phyloP scores from a whole-genome alignment of 2,329 filamentous ascomycete genomes.

The Xylaria sp. region DNA sequence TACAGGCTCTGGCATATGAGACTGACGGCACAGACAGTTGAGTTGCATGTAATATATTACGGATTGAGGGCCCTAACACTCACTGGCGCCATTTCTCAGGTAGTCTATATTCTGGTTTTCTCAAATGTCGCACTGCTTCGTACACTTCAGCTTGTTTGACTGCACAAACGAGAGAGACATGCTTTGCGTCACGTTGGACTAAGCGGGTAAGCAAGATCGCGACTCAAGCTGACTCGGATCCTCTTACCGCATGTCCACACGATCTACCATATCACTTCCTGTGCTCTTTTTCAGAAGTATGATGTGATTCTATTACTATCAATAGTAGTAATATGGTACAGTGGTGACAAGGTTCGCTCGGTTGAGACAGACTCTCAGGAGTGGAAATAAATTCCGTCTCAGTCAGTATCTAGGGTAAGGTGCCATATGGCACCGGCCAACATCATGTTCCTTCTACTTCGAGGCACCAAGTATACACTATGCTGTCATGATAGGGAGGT shows the following conservation, averaged over 20 bases:
- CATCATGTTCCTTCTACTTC: not conserved
- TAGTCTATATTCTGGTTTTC: no score
- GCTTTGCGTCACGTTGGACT: slow-evolving; percentile 25
- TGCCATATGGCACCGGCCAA: not conserved
- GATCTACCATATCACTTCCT: not conserved
- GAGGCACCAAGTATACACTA: slow-evolving; percentile 1
- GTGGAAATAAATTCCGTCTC: not conserved
- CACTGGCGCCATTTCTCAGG: no score
- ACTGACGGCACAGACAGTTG: not conserved
- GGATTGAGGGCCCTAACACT: not conserved
- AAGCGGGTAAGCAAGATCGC: slow-evolving; percentile 9
- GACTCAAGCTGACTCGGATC: slow-evolving; percentile 11
- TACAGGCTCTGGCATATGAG: not conserved
- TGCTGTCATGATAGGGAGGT: not conserved
- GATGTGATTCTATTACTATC: slow-evolving; percentile 6
- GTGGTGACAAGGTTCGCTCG: not conserved
- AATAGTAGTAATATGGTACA: slow-evolving; percentile 4
- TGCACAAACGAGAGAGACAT: slow-evolving; percentile 15
- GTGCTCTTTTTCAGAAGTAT: not conserved
- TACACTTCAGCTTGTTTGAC: slow-evolving; percentile 14
- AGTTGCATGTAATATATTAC: not conserved
- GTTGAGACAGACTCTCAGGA: not conserved
- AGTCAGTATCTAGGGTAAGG: not conserved
- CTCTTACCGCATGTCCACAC: slow-evolving; percentile 4
- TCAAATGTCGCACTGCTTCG: slow-evolving; percentile 9